Conservation (phyloP, 2,329 filamentous ascomycete species). For the Sporothrix pseudoabietina region DNA sequence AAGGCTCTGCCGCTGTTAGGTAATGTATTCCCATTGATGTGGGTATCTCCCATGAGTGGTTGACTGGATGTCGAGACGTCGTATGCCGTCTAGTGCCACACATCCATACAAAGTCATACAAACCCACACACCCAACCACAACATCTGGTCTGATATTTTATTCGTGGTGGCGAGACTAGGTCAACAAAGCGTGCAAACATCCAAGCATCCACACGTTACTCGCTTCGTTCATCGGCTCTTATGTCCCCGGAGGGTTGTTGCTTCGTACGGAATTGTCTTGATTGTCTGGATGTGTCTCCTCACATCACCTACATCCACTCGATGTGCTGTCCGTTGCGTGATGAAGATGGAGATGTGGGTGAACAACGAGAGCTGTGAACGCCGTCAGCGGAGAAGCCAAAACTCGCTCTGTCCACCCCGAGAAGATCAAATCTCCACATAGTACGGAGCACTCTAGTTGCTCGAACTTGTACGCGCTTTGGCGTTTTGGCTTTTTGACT, state of each 20-base stretch:
- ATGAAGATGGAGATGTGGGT: not conserved
- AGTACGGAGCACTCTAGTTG: not conserved
- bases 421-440: not conserved
- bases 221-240: not conserved
- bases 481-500: not conserved
- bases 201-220: not conserved
- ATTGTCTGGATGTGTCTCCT: not conserved
- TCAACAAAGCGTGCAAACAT: not conserved
- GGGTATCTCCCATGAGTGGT: not conserved
- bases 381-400: conserved; percentile 3
- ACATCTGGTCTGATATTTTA: not conserved
- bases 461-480: not conserved
- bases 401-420: conserved; percentile 7
- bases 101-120: not conserved
- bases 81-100: not conserved
- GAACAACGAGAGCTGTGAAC: not conserved
- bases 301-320: not conserved
- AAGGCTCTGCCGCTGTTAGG: conserved; percentile 2
- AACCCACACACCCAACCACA: not conserved
- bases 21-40: not conserved
- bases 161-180: not conserved
- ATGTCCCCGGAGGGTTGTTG: conserved; percentile 6
- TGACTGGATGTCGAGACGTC: not conserved
- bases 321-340: not conserved
- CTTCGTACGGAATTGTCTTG: not conserved